These are phyloP conservation scores for Tardiomyces depauwii DNA, from an alignment of 1,139 yeast genomes.

Conservation along the genomic window DNA sequence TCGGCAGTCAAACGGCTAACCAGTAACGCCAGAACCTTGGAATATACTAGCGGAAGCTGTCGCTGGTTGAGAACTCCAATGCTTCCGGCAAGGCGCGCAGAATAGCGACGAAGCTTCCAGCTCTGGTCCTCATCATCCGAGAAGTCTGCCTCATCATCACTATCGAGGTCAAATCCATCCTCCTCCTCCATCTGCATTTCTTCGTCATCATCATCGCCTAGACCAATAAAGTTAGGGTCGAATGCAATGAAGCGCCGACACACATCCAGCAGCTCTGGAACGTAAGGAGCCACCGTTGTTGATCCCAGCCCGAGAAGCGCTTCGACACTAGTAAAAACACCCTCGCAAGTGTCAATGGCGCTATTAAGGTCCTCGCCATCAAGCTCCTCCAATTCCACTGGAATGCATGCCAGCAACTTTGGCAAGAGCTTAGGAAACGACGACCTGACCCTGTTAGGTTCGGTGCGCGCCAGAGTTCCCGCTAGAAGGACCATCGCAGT, in stretches of 20 bases:
- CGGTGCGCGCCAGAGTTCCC: constrained; percentile 18
- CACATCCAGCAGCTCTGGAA: constrained; percentile 25
- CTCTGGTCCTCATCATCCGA: constrained; percentile 48
- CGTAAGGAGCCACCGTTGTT: constrained; percentile 18
- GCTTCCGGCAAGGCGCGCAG: constrained; percentile 36
- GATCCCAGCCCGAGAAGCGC: constrained; percentile 10
- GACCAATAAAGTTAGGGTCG: constrained; percentile 44
- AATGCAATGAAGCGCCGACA: constrained; percentile 20
- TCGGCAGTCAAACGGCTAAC: constrained; percentile 24
- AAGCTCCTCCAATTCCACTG: neutral
- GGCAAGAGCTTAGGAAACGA: neutral
- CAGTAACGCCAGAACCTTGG: constrained; percentile 17
- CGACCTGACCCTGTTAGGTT: neutral
- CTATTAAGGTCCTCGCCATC: neutral
- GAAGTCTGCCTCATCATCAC: constrained; percentile 34
- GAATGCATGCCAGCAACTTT: neutral
- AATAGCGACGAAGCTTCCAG: constrained; percentile 55
- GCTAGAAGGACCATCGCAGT: constrained; percentile 16
- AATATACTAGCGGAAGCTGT: constrained; percentile 13
- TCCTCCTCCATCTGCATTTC: constrained; percentile 1
- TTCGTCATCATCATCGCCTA: constrained; percentile 8
- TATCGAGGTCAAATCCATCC: constrained; percentile 26
- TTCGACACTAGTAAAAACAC: neutral
- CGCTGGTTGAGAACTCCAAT: constrained; percentile 30
- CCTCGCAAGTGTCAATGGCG: neutral